These are phyloP conservation scores for Arabidopsis hybrid DNA, from an alignment of 441 rosid species.

Conservation along the genomic window DNA sequence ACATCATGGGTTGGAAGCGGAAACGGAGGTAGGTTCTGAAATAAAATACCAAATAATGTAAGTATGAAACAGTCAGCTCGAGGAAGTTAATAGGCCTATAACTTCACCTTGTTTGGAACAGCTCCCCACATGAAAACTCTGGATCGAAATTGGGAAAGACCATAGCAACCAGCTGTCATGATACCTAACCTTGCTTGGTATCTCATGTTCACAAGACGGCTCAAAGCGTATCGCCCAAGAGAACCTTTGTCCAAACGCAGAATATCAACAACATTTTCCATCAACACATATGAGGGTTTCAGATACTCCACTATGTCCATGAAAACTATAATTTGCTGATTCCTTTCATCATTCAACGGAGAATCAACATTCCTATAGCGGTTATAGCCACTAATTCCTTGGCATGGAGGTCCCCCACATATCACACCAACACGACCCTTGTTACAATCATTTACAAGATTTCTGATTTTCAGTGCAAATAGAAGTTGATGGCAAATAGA, in stretches of 20 bases:
- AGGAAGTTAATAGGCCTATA: slow-evolving; percentile 33
- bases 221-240: slow-evolving; percentile 89
- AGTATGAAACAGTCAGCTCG: slow-evolving; percentile 19
- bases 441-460: slow-evolving; percentile 35
- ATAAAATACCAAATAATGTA: slow-evolving; percentile 28
- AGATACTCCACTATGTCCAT: slow-evolving; percentile 93
- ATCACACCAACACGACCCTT: slow-evolving; percentile 90
- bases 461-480: slow-evolving; percentile 2
- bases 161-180: slow-evolving; percentile 96
- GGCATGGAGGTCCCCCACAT: slow-evolving; percentile 99
- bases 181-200: slow-evolving; percentile 96
- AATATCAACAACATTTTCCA: slow-evolving; percentile 96
- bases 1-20: slow-evolving; percentile 96
- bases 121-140: slow-evolving; percentile 98
- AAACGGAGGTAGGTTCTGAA: slow-evolving; percentile 90
- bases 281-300: slow-evolving; percentile 80
- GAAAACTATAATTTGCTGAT: slow-evolving; percentile 83
- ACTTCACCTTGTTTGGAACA: slow-evolving; percentile 66
- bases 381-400: slow-evolving; percentile 97
- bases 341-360: slow-evolving; percentile 85
- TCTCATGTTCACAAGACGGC: slow-evolving; percentile 86
- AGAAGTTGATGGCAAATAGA: slow-evolving; percentile 22
- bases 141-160: slow-evolving; percentile 93
- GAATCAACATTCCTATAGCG: slow-evolving; percentile 74
- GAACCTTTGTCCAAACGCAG: slow-evolving; percentile 81